Evolutionary conservation across 371 early-diverging fungal genomes (phyloP).

Genomic region (Saksenaea vasiformis): DNA sequence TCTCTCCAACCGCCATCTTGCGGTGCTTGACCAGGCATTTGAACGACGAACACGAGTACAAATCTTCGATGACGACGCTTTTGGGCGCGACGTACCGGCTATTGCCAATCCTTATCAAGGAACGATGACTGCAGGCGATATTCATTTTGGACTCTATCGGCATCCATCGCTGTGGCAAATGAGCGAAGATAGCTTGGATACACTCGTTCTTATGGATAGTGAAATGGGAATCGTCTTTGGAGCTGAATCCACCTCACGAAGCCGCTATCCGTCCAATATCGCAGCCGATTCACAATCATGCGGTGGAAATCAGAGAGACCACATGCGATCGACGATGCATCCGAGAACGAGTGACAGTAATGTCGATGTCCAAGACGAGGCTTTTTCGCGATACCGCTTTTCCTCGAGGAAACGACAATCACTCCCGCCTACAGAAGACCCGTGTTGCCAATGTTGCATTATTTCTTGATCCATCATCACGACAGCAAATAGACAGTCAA

Average conservation of each 20-base stretch:
- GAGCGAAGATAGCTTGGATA: constrained; percentile 29
- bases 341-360: background rate
- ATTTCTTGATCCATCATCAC: background rate
- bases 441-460: background rate
- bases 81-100: constrained; percentile 43
- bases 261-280: background rate
- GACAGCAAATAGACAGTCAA: background rate
- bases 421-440: background rate
- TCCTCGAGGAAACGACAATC: constrained; percentile 1
- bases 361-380: background rate
- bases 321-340: background rate
- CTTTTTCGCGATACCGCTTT: background rate
- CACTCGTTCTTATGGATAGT: constrained; percentile 25
- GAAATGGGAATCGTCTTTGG: background rate
- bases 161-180: constrained; percentile 35
- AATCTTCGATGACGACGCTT: constrained; percentile 35
- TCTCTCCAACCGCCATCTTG: constrained; percentile 23
- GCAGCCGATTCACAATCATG: constrained; percentile 4
- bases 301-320: background rate
- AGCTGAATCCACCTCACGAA: background rate
- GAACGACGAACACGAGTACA: constrained; percentile 30
- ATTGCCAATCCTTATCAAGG: constrained; percentile 34
- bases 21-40: constrained; percentile 31
- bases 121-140: constrained; percentile 32
- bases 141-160: constrained; percentile 35